Conservation (phyloP, 805 yeast genomes). For the Lipomyces sp. region DNA sequence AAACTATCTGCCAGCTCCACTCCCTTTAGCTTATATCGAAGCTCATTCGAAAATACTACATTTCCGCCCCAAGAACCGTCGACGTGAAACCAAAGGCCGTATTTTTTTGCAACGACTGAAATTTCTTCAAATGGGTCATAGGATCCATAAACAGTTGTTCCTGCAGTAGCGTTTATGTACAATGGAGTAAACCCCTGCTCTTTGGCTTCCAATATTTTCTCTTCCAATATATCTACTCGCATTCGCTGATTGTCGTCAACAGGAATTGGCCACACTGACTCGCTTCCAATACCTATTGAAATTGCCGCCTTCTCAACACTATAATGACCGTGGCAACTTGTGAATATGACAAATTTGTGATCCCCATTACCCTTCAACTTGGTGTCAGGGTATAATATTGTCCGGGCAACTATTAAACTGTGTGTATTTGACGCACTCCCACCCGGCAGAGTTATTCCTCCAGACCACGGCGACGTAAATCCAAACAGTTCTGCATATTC, state of each 20-base stretch:
- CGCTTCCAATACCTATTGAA: conserved; percentile 70
- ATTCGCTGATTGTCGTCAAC: conserved; percentile 63
- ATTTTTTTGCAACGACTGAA: conserved; percentile 55
- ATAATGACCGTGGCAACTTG: conserved; percentile 69
- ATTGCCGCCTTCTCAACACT: conserved; percentile 83
- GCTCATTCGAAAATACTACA: conserved; percentile 63
- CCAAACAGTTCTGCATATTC: conserved; percentile 73
- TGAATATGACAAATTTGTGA: conserved; percentile 67
- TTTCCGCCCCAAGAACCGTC: conserved; percentile 96
- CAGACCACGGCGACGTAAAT: conserved; percentile 59
- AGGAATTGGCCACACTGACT: conserved; percentile 64
- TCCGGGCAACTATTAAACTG: conserved; percentile 75
- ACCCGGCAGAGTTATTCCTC: conserved; percentile 85
- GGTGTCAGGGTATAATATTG: conserved; percentile 69
- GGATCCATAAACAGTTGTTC: conserved; percentile 86
- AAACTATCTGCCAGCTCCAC: conserved; percentile 70
- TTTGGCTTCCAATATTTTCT: conserved; percentile 52
- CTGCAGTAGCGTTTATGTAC: conserved; percentile 82
- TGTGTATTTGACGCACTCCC: conserved; percentile 88
- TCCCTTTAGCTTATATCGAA: conserved; percentile 59
- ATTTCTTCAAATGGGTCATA: conserved; percentile 70
- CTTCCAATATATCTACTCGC: conserved; percentile 55
- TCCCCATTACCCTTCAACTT: conserved; percentile 61
- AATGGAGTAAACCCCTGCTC: conserved; percentile 69
- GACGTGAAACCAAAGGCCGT: conserved; percentile 76